phyloP scores from a whole-genome alignment of 2,329 filamentous ascomycete genomes.

The Alternaria burnsii region DNA sequence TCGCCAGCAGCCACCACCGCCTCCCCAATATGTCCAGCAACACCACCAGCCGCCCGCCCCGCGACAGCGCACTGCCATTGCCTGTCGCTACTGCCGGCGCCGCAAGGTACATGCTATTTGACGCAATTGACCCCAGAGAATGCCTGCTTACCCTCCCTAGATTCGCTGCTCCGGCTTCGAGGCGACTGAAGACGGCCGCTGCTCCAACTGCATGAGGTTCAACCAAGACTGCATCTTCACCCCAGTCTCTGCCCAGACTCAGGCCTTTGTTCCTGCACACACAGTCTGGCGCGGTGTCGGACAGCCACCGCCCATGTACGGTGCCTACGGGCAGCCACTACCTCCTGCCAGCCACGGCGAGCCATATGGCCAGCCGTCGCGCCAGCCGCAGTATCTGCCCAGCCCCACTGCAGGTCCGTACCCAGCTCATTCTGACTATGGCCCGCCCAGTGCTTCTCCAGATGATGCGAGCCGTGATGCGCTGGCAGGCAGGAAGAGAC shows the following conservation, averaged over 20 bases:
- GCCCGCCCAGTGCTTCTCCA: conserved; percentile 45
- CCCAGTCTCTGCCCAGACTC: conserved; percentile 75
- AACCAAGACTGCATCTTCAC: conserved; percentile 82
- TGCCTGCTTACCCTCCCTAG: conserved; percentile 54
- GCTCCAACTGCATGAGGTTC: conserved; percentile 76
- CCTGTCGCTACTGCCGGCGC: conserved; percentile 67
- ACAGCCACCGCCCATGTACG: conserved; percentile 60
- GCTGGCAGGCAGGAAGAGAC: conserved; percentile 56
- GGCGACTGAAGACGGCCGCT: conserved; percentile 74
- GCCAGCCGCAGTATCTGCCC: conserved; percentile 56
- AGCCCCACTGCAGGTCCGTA: conserved; percentile 57
- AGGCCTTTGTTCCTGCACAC: conserved; percentile 77
- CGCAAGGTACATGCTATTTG: conserved; percentile 59
- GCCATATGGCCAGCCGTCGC: conserved; percentile 48
- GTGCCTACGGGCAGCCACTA: conserved; percentile 61
- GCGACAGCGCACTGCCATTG: conserved; percentile 67
- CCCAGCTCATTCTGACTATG: conserved; percentile 46
- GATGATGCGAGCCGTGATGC: conserved; percentile 51
- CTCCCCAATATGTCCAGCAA: conserved; percentile 50
- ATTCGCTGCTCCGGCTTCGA: conserved; percentile 81
- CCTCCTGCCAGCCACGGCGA: conserved; percentile 50
- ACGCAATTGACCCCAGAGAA: background rate
- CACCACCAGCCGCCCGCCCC: conserved; percentile 60
- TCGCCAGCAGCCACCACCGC: conserved; percentile 52
- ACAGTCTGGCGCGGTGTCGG: conserved; percentile 65